A percentile compares a stretch with the other conserved stretches of the same genome.
phyloP scores from a whole-genome alignment of 345 rosid genomes.

The Ceriops tagal region DNA sequence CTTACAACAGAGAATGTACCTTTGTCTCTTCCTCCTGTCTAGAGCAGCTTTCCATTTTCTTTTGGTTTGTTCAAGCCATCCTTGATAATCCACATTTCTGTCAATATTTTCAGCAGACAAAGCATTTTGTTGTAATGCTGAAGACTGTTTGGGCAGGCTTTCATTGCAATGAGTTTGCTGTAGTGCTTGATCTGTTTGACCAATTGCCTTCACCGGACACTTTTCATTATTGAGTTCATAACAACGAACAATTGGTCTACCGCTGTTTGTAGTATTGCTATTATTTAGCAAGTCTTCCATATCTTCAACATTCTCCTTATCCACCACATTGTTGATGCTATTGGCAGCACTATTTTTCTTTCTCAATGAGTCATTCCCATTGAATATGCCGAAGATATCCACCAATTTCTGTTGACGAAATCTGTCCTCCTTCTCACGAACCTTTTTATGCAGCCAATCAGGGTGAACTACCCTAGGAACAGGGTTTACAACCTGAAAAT shows the following conservation, averaged over 20 bases:
- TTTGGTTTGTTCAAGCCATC: constrained; percentile 92
- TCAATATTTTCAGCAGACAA: constrained; percentile 47
- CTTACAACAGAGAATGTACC: constrained; percentile 35
- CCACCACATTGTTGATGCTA: constrained; percentile 19
- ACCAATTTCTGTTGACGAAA: constrained; percentile 78
- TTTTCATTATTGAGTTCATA: constrained; percentile 42
- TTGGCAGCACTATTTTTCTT: constrained; percentile 17
- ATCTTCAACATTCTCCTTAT: constrained; percentile 49
- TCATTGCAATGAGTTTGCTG: constrained; percentile 24
- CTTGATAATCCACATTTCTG: constrained; percentile 70
- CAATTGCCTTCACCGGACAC: constrained; percentile 25
- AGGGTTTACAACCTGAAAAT: constrained; percentile 78
- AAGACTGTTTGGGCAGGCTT: constrained; percentile 28
- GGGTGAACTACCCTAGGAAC: constrained; percentile 96
- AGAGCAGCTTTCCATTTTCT: constrained; percentile 76
- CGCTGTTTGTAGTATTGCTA: constrained; percentile 43
- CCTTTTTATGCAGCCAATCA: constrained; percentile 95
- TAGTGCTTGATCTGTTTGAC: constrained; percentile 20
- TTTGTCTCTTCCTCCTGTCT: constrained; percentile 68
- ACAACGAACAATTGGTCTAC: constrained; percentile 65
- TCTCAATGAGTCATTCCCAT: constrained; percentile 32
- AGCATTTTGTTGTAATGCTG: constrained; percentile 27
- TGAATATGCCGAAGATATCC: constrained; percentile 52
- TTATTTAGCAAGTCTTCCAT: constrained; percentile 70
- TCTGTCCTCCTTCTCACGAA: constrained; percentile 88